phyloP scores from a whole-genome alignment of 805 yeast genomes.

The Candida khao-thaluensis region DNA sequence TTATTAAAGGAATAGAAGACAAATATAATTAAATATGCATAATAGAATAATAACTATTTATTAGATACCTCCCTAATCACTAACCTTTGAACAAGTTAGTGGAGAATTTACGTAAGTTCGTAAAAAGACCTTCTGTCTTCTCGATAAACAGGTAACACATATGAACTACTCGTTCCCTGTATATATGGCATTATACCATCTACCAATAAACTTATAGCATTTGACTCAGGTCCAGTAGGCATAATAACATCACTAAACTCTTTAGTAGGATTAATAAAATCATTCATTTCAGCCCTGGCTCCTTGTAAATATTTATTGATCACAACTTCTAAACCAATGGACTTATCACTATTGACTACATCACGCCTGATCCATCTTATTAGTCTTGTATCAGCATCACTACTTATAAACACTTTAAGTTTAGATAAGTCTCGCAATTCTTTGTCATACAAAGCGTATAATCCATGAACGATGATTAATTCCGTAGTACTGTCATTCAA shows the following conservation, averaged over 20 bases:
- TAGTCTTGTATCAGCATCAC: conserved; percentile 81
- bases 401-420: conserved; percentile 72
- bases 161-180: background rate
- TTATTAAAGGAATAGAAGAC: too few species aligned
- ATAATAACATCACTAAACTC: conserved; percentile 71
- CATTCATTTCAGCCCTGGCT: conserved; percentile 65
- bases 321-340: conserved; percentile 31
- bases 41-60: too few species aligned
- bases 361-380: conserved; percentile 70
- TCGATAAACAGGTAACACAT: conserved; percentile 21
- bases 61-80: too few species aligned
- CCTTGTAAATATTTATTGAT: conserved; percentile 49
- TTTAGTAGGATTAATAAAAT: conserved; percentile 66
- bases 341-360: conserved; percentile 21
- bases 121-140: conserved; percentile 45
- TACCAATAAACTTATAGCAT: conserved; percentile 58
- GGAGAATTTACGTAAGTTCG: conserved; percentile 35
- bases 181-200: conserved; percentile 56
- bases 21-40: too few species aligned
- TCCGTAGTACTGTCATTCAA: conserved; percentile 15
- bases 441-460: conserved; percentile 72
- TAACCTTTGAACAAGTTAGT: too few species aligned
- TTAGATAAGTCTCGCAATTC: conserved; percentile 54
- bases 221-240: conserved; percentile 64
- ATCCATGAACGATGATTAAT: conserved; percentile 61